Percentiles rank a stretch among this genome's conserved stretches.
Conservation (phyloP, 1,284 basidiomycete genomes). For the Tremellales sp. region DNA sequence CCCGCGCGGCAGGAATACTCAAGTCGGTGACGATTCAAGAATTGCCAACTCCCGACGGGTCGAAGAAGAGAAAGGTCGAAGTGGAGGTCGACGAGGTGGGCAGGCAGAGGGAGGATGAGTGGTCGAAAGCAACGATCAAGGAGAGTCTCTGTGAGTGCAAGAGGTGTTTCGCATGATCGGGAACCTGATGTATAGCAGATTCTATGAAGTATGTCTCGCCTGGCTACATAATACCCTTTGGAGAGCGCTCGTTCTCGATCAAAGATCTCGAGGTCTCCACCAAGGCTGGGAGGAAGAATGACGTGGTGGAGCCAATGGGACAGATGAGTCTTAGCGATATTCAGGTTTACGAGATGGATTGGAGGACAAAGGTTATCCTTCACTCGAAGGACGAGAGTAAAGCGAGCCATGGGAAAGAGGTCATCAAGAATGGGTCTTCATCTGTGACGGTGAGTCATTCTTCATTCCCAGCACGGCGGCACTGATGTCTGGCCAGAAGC, state of each 20-base stretch:
- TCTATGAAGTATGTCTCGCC: conserved; percentile 67
- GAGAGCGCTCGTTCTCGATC: conserved; percentile 58
- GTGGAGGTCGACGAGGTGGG: conserved; percentile 5
- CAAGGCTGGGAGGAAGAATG: conserved; percentile 55
- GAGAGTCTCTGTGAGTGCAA: conserved; percentile 44
- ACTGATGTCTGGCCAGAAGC: conserved; percentile 49
- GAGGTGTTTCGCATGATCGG: conserved; percentile 1
- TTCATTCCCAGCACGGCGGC: conserved; percentile 49
- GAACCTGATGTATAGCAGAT: conserved; percentile 52
- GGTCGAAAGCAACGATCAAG: conserved; percentile 49
- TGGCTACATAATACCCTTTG: conserved; percentile 60
- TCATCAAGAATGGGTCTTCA: neutral
- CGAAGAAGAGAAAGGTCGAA: neutral
- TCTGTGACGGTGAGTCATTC: conserved; percentile 33
- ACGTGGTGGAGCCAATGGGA: conserved; percentile 62
- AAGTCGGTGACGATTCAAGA: conserved; percentile 24
- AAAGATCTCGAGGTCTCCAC: conserved; percentile 58
- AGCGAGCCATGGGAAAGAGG: neutral
- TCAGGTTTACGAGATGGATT: conserved; percentile 43
- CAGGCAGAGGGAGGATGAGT: conserved; percentile 36
- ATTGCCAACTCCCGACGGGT: neutral
- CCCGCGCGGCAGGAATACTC: conserved; percentile 16
- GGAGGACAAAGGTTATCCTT: conserved; percentile 33
- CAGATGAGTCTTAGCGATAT: conserved; percentile 30
- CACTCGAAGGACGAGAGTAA: conserved; percentile 7